Conservation (phyloP, 2,329 filamentous ascomycete species). For the Pseudocercospora ulei region DNA sequence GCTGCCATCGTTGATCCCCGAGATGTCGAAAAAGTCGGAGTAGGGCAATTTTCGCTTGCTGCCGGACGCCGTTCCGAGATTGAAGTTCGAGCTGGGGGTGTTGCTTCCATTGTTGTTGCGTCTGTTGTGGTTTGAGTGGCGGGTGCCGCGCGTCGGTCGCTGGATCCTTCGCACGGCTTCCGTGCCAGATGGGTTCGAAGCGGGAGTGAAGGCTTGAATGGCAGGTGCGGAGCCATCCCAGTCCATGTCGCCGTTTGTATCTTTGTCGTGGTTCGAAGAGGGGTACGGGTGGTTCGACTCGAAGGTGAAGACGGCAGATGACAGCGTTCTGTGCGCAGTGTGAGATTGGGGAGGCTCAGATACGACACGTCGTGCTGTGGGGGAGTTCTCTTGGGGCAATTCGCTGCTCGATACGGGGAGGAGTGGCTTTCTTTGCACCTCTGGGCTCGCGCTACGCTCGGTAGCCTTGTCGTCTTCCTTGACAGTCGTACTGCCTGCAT, state of each 20-base stretch:
- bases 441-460: slow-evolving; percentile 37
- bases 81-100: slow-evolving; percentile 34
- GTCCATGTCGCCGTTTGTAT: slow-evolving; percentile 53
- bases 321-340: slow-evolving; percentile 13
- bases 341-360: slow-evolving; percentile 24
- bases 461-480: slow-evolving; percentile 46
- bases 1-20: slow-evolving; percentile 44
- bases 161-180: slow-evolving; percentile 29
- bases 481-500: slow-evolving; percentile 42
- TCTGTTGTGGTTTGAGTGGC: slow-evolving; percentile 24
- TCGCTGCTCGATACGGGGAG: slow-evolving; percentile 21
- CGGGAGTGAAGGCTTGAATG: slow-evolving; percentile 39
- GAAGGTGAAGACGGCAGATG: slow-evolving; percentile 59
- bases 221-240: slow-evolving; percentile 30
- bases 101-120: slow-evolving; percentile 30
- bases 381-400: slow-evolving; percentile 20
- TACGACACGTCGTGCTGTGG: slow-evolving; percentile 19
- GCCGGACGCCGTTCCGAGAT: slow-evolving; percentile 55
- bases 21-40: slow-evolving; percentile 64
- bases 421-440: slow-evolving; percentile 26
- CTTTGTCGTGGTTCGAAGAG: slow-evolving; percentile 36
- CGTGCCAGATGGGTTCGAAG: slow-evolving; percentile 27
- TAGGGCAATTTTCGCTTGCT: slow-evolving; percentile 64
- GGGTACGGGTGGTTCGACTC: slow-evolving; percentile 55
- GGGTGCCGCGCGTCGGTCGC: slow-evolving; percentile 19